These are phyloP conservation scores for Aspergillus arachidicola DNA, from an alignment of 2,329 filamentous ascomycete genomes.

Conservation along the genomic window DNA sequence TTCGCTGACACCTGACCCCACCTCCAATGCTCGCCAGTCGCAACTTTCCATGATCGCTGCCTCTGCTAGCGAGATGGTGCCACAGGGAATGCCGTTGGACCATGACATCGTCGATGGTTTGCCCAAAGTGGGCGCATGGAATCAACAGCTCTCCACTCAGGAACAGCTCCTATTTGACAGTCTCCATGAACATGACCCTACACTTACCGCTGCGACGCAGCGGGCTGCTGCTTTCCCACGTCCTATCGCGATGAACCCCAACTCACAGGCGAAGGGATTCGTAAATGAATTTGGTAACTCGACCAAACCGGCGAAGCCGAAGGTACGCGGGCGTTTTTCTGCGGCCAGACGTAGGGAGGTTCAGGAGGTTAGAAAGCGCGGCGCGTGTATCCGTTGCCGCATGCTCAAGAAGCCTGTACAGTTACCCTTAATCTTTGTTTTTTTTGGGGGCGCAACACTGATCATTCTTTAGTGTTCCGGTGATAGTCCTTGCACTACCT, in stretches of 20 bases:
- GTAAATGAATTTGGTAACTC: constrained; percentile 44
- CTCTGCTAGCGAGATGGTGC: constrained; percentile 50
- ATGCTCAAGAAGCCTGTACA: constrained; percentile 64
- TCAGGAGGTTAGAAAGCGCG: constrained; percentile 60
- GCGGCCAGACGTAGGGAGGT: constrained; percentile 61
- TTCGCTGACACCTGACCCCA: constrained; percentile 39
- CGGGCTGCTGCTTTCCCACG: constrained; percentile 43
- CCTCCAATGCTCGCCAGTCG: constrained; percentile 42
- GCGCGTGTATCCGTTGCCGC: constrained; percentile 64
- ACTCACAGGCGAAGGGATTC: constrained; percentile 42
- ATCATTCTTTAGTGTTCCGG: constrained; percentile 53
- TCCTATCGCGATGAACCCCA: constrained; percentile 48
- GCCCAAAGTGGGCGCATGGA: constrained; percentile 36
- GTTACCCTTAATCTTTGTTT: not conserved
- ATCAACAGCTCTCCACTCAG: constrained; percentile 40
- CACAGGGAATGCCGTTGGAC: constrained; percentile 40
- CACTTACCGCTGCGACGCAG: constrained; percentile 42
- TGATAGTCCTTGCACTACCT: constrained; percentile 62
- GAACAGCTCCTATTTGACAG: constrained; percentile 44
- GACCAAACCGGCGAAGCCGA: constrained; percentile 46
- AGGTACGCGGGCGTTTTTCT: constrained; percentile 59
- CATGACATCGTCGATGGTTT: constrained; percentile 36
- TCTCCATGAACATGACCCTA: constrained; percentile 43
- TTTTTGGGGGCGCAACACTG: constrained; percentile 8
- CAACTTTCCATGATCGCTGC: constrained; percentile 51